Evolutionary conservation across 2,329 filamentous ascomycete species (phyloP).

Genomic region (Volutella citrinella): DNA sequence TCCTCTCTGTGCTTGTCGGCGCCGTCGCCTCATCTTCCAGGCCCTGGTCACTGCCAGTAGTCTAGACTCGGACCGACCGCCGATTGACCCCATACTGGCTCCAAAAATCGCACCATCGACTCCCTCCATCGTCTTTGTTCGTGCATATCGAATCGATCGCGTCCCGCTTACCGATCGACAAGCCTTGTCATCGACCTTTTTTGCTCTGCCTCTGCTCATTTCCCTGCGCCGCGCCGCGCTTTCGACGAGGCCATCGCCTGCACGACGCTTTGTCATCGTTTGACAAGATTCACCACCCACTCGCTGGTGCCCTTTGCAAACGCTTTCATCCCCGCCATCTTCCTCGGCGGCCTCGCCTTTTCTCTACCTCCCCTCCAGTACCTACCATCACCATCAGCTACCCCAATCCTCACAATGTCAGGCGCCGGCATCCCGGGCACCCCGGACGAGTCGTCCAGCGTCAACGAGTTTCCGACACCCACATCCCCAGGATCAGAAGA

Average conservation of each 20-base stretch:
- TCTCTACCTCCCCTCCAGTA: constrained; percentile 5
- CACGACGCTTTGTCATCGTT: too few relatives aligned
- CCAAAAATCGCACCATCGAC: constrained; percentile 26
- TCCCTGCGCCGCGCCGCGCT: constrained; percentile 9
- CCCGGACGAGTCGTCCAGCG: constrained; percentile 43
- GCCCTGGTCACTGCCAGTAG: constrained; percentile 13
- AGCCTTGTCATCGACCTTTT: constrained; percentile 13
- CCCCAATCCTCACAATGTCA: constrained; percentile 21
- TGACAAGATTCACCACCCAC: too few relatives aligned
- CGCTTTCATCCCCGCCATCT: constrained; percentile 2
- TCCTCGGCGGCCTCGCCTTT: background rate
- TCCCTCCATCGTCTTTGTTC: constrained; percentile 22
- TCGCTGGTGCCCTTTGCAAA: constrained; percentile 7
- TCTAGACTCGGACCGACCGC: constrained; percentile 19
- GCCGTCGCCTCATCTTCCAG: constrained; percentile 12
- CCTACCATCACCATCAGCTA: too few relatives aligned
- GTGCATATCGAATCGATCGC: constrained; percentile 26
- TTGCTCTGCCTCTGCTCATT: constrained; percentile 17
- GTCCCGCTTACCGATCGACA: constrained; percentile 20
- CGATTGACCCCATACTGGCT: constrained; percentile 22
- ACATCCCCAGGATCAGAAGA: constrained; percentile 43
- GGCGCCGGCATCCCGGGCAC: constrained; percentile 40
- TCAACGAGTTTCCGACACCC: constrained; percentile 33
- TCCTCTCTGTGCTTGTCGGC: too few relatives aligned
- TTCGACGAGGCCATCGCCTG: too few relatives aligned